These are phyloP conservation scores for Pachyrhizus erosus DNA, from an alignment of 306 rosid genomes.

Conservation along the genomic window DNA sequence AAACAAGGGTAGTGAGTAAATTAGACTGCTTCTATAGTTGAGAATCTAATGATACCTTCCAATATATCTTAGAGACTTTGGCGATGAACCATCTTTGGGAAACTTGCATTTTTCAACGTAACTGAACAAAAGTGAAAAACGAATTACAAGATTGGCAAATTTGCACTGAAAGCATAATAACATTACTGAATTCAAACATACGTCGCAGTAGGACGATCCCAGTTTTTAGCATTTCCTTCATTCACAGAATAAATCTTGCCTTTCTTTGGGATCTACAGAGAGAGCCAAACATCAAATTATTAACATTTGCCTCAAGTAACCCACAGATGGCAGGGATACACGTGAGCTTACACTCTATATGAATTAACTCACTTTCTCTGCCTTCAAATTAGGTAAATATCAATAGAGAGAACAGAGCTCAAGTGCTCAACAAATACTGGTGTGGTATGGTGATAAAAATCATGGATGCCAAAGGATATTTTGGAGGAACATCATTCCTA, in stretches of 20 bases:
- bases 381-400: constrained; percentile 1
- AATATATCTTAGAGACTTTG: constrained; percentile 94
- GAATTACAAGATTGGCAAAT: constrained; percentile 31
- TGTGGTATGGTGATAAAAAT: not conserved
- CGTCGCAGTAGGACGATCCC: constrained; percentile 92
- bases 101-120: constrained; percentile 90
- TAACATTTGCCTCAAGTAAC: not conserved
- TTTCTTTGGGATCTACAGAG: constrained; percentile 75
- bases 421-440: not conserved
- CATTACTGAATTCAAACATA: constrained; percentile 49
- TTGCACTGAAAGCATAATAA: not conserved
- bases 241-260: constrained; percentile 97
- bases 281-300: constrained; percentile 37
- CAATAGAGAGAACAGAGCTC: not conserved
- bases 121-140: constrained; percentile 47
- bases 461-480: constrained; percentile 30
- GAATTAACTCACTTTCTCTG: not conserved
- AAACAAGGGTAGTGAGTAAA: constrained; percentile 7
- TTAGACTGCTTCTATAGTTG: constrained; percentile 1
- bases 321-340: not conserved
- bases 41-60: constrained; percentile 73
- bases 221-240: constrained; percentile 98
- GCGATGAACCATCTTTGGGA: constrained; percentile 84
- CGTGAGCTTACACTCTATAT: not conserved
- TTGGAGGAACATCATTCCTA: not conserved